Evolutionary conservation across 106 monocot genomes (phyloP), one percentile per base, ranked within the genome.

Genomic region (Dendrobium officinale): DNA sequence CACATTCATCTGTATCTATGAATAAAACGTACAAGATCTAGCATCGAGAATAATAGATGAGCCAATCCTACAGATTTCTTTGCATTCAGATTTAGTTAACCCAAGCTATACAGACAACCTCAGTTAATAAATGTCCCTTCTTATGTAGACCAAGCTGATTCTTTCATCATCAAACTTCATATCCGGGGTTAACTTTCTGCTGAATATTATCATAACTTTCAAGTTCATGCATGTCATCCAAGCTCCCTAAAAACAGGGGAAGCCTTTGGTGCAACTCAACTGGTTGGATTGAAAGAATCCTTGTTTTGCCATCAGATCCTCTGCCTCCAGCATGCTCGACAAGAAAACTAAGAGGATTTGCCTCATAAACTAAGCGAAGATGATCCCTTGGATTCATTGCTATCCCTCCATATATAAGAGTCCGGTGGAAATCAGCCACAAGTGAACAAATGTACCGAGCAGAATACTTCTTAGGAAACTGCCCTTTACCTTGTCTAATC

Each of bases 361-460:
- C 95, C 79, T 99, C 95, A 73, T 99, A 99, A 58, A 99, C 91
- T 80, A 99, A 75, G 11, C 95, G 92, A 81, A 99, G 95, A 85
- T 99, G 95, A 42, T 91, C 88, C 79, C 98, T 99, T 66, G 98
- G 98, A 79, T 99, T 99, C 98, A 99, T 95, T 11, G 83, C 88
- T 9, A 95, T 79, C 61, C 98, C 95, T 49, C 98, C 98, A 78
- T 99, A 99, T 75, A 99, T 80, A 26, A 99, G 88, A 26, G 92
- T 99, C 8, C 95, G 82, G 59, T 95, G 98, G 55, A 99, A 86
- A 85, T 99, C 98, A 37, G 98, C 98, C 47, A 99, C 98, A 74
- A 99, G 78, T 5, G 98, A 99, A 47, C 98, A 95, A 33, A 99
- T 87, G 70, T 99, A 99, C 5, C 95, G 89, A 77, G 98, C 95